A percentile compares a stretch with the other conserved stretches of the same genome.
phyloP scores from a whole-genome alignment of 331 rosid species.

The Cydonia oblonga region DNA sequence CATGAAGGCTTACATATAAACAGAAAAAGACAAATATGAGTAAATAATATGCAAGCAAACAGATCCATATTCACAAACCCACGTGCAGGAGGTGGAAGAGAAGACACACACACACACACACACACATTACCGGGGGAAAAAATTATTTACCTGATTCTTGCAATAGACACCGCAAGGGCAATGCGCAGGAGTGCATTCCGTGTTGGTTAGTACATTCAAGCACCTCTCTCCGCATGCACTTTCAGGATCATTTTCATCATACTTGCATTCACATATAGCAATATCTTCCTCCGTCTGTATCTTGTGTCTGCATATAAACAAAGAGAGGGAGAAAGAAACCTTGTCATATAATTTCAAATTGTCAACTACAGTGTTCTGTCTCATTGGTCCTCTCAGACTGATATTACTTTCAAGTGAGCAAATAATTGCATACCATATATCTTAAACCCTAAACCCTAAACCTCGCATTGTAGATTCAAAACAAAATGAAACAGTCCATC shows the following conservation, averaged over 20 bases:
- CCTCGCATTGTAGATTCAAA: background rate
- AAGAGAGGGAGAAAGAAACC: background rate
- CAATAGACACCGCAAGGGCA: conserved; percentile 66
- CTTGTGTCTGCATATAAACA: conserved; percentile 37
- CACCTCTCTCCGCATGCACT: conserved; percentile 80
- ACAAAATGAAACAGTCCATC: background rate
- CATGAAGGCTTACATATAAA: background rate
- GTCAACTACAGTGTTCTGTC: too few relatives aligned
- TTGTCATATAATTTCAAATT: background rate
- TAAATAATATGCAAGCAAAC: background rate
- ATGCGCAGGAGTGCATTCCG: conserved; percentile 80
- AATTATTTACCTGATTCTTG: conserved; percentile 59
- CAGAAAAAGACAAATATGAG: background rate
- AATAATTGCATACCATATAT: background rate
- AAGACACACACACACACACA: background rate
- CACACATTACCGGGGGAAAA: too few relatives aligned
- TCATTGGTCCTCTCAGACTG: too few relatives aligned
- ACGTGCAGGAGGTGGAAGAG: background rate
- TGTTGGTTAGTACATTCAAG: conserved; percentile 76
- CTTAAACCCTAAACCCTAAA: background rate
- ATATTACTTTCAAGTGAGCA: background rate
- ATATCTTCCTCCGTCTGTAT: conserved; percentile 88
- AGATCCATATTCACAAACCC: background rate
- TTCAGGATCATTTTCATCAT: conserved; percentile 33
- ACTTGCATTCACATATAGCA: conserved; percentile 69